These are phyloP conservation scores for Epichloe festucae DNA, from an alignment of 2,329 filamentous ascomycete species.

Conservation along the genomic window DNA sequence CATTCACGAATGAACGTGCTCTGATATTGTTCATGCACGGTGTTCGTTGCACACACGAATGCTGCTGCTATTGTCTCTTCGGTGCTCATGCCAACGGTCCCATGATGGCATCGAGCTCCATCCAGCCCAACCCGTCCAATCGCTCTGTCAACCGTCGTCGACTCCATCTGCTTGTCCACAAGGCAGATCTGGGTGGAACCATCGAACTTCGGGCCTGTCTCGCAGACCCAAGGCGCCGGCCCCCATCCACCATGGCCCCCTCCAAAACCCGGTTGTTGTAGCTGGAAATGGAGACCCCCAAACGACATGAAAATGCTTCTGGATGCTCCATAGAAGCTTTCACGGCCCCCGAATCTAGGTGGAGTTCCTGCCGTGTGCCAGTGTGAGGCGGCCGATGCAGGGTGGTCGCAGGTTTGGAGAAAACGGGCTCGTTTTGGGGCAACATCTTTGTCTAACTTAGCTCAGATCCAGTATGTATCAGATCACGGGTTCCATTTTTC, in stretches of 20 bases:
- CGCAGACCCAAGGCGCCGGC: constrained; percentile 5
- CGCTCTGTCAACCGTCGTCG: constrained; percentile 4
- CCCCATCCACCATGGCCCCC: constrained; percentile 7
- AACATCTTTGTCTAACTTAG: not conserved
- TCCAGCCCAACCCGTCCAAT: constrained; percentile 1
- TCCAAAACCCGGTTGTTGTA: constrained; percentile 7
- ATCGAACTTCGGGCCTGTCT: constrained; percentile 8
- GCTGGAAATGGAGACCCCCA: constrained; percentile 3
- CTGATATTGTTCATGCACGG: not conserved
- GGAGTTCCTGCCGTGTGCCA: constrained; percentile 9
- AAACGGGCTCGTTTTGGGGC: constrained; percentile 1
- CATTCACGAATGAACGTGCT: not conserved
- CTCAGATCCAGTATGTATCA: not conserved
- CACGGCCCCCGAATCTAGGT: constrained; percentile 9
- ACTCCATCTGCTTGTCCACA: constrained; percentile 9
- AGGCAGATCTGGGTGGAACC: constrained; percentile 13
- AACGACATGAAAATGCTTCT: constrained; percentile 11
- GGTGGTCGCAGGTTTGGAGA: constrained; percentile 9
- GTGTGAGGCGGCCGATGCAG: constrained; percentile 1
- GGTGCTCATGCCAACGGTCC: not conserved
- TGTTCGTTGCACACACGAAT: not conserved
- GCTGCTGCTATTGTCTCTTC: not conserved
- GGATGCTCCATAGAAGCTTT: constrained; percentile 12
- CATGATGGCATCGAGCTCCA: not conserved
- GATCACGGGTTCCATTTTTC: not conserved